Evolutionary conservation across 2,329 filamentous ascomycete species (phyloP).

Genomic region (Exophiala calicioides): DNA sequence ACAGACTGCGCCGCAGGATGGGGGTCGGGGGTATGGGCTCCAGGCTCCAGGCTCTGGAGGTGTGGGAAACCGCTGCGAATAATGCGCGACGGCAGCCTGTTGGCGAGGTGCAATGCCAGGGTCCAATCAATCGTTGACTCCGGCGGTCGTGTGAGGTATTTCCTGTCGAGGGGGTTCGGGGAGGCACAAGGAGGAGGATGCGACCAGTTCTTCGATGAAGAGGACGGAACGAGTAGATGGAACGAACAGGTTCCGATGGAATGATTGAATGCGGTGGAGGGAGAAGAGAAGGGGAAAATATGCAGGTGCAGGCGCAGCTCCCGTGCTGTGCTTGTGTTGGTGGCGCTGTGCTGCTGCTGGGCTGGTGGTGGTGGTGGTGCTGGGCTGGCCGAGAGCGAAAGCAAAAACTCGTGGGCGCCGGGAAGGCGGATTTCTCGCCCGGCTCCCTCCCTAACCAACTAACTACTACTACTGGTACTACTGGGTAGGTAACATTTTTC

Average conservation of each 20-base stretch:
- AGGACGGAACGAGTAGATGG: background rate
- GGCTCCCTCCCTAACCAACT: no score
- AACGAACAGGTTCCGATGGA: no score
- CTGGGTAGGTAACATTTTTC: no score
- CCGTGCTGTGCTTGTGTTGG: background rate
- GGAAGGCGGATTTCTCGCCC: no score
- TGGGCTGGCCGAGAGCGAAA: conserved; percentile 1
- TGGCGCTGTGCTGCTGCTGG: no score
- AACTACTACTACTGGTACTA: no score
- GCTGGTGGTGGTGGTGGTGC: no score
- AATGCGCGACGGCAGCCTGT: background rate
- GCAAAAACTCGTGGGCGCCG: conserved; percentile 11
- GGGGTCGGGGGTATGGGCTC: background rate
- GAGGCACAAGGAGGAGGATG: conserved; percentile 1
- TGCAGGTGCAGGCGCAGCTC: background rate
- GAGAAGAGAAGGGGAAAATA: no score
- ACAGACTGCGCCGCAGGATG: background rate
- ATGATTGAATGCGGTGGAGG: no score
- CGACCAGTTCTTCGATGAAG: background rate
- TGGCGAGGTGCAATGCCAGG: background rate
- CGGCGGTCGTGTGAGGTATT: conserved; percentile 8
- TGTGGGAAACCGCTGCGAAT: no score
- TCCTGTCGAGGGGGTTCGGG: no score
- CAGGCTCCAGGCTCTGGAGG: no score
- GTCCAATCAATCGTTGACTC: conserved; percentile 1